Base-by-base conservation (phyloP, 768 basidiomycete genomes). In the Lactarius pseudohatsudake region DNA sequence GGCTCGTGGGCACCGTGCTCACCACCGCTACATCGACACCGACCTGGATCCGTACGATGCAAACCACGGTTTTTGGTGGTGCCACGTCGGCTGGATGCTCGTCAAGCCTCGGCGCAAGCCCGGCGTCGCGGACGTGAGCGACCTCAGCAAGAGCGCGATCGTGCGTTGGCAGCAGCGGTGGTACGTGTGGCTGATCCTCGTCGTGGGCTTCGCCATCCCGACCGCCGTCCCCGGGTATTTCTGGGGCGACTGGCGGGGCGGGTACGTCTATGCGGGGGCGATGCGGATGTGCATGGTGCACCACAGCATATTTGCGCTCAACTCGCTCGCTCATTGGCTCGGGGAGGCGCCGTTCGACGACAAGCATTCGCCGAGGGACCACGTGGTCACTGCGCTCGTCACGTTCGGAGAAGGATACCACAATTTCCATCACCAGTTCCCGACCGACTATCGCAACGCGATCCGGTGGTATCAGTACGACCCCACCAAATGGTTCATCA, bases 371-470 rank as follows among this genome's bases (percentile, higher is more conserved):
- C 94, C 95, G 18, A 84, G 89, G 60, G 93, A 96, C 77, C 93
- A 95, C 76, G 75, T 96, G 68, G 75, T 95, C 75, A 95, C 93
- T 40, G 94, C 94, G 6, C 80, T 96, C 47, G 89, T 87, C 68
- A 96, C 94, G 45, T 89, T 95, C 72, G 95, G 95, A 59, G 95
- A 97, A 76, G 94, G 94, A 11, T 96, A 96, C 81, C 95, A 97
- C 82, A 96, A 96, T 79, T 96, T 95, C 85, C 94, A 96, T 79
- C 94, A 96, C 75, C 86, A 87, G 74, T 95, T 96, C 85, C 94
- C 94, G 11, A 94, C 94, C 91, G 95, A 96, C 77, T 96, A 94
- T 81, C 86, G 94, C 26, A 96, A 95, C 73, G 94, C 94, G 61
- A 94, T 96, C 82, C 93, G 82, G 76, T 94, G 91, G 91, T 91